Evolutionary conservation across 2,329 filamentous ascomycete species (phyloP), one percentile per base, ranked within the genome.

Genomic region (Dichotomopilus funicola): DNA sequence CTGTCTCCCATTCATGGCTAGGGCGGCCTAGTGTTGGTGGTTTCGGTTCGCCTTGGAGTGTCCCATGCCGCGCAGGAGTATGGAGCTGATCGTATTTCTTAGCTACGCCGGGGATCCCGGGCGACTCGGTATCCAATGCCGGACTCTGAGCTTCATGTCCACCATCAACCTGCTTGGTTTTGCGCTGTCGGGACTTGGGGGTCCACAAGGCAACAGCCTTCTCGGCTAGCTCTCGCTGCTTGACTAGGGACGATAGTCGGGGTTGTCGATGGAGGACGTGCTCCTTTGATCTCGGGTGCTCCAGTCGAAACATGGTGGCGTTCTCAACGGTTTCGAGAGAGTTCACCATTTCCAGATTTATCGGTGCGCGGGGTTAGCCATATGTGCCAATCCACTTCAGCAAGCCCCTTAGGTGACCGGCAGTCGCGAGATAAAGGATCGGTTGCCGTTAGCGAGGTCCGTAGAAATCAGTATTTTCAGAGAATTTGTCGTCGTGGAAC

Each of bases 1-100:
- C 56, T 1, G 54, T 55, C 31, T 55, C 58, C 58, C 54, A 59
- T 45, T 57, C 55, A 1, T n/a, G 51, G 38, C 56, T 53, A 6
- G 34, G 46, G 12, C 40, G 41, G 6, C 34, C 42, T 27, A 8
- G 8, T 27, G 53, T 36, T 5, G 52, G 36, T 34, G 35, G 6
- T 34, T 7, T 46, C 5, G 36, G 5, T 33, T 10, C 8, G 27
- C 12, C 35, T 34, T 10, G 31, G 9, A 3, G 19, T 3, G 19
- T 19, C 7, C 7, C 19, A 3, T 34, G 33, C n/a, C 31, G 11
- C n/a, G n/a, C n/a, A 40, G 19, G 50, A 34, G 42, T 33, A 40
- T 11, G 9, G 36, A 6, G 35, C 13, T 35, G 27, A 31, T 27
- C 19, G 1, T 11, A 7, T 9, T 48, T 36, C 45, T 6, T 11